phyloP scores from a whole-genome alignment of 371 early-diverging fungal genomes.

The Actinomucor elegans region DNA sequence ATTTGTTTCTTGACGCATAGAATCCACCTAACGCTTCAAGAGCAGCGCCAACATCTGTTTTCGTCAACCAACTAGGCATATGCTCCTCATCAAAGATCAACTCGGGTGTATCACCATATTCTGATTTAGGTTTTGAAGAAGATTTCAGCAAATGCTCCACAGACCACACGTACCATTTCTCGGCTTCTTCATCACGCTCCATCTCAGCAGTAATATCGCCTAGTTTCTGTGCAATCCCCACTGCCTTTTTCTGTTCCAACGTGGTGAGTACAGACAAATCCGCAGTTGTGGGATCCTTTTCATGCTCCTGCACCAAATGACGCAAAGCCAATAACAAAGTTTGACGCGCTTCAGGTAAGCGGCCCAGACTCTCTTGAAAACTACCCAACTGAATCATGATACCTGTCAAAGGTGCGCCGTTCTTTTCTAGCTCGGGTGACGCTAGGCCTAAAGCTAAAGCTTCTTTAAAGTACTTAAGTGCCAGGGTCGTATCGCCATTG shows the following conservation, averaged over 20 bases:
- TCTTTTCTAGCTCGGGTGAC: conserved; percentile 46
- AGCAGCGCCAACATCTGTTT: conserved; percentile 57
- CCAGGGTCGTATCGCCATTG: conserved; percentile 43
- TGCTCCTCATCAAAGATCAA: conserved; percentile 54
- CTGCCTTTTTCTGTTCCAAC: conserved; percentile 42
- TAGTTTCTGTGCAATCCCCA: conserved; percentile 62
- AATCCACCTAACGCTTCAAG: conserved; percentile 60
- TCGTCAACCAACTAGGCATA: conserved; percentile 62
- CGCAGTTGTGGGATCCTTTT: conserved; percentile 7
- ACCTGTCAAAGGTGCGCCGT: conserved; percentile 59
- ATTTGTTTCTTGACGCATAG: conserved; percentile 53
- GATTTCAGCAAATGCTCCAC: conserved; percentile 53
- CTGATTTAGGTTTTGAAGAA: conserved; percentile 29
- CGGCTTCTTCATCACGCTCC: conserved; percentile 56
- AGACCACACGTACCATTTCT: conserved; percentile 63
- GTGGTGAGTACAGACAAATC: conserved; percentile 13
- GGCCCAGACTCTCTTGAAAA: conserved; percentile 49
- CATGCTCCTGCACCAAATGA: conserved; percentile 26
- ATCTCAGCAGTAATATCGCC: conserved; percentile 52
- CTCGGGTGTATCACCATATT: conserved; percentile 31
- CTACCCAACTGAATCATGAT: conserved; percentile 65
- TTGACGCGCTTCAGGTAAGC: conserved; percentile 54
- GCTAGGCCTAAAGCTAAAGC: conserved; percentile 50
- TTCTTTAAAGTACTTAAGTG: conserved; percentile 51
- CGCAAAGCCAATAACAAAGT: conserved; percentile 49